phyloP scores from a whole-genome alignment of 306 rosid genomes.

The Corylus heterophylla region DNA sequence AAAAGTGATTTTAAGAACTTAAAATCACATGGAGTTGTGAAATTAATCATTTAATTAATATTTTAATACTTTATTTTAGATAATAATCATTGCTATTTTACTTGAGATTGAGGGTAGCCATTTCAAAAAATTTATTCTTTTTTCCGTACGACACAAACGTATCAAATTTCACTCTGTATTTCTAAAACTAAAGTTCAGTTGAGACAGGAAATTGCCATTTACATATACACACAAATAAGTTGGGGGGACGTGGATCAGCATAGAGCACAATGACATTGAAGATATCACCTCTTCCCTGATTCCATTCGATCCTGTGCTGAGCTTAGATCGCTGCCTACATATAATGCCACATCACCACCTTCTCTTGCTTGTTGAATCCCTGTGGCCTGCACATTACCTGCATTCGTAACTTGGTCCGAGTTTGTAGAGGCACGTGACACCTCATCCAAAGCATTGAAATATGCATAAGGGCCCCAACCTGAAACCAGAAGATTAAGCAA shows the following conservation, averaged over 20 bases:
- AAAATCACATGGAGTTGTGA: too few species aligned
- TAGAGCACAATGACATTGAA: background rate
- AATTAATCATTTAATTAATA: too few species aligned
- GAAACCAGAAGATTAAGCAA: constrained; percentile 20
- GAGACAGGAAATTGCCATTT: background rate
- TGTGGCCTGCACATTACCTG: constrained; percentile 26
- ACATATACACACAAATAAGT: background rate
- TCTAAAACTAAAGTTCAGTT: background rate
- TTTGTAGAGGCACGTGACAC: constrained; percentile 37
- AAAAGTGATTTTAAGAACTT: too few species aligned
- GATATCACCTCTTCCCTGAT: constrained; percentile 44
- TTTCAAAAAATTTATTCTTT: too few species aligned
- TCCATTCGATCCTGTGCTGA: constrained; percentile 58
- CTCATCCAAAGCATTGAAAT: constrained; percentile 67
- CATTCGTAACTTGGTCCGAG: constrained; percentile 6
- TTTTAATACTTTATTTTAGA: too few species aligned
- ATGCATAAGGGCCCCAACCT: constrained; percentile 98
- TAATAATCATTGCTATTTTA: too few species aligned
- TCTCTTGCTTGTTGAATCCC: constrained; percentile 29
- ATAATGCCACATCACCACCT: constrained; percentile 26
- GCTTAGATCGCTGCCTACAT: constrained; percentile 24
- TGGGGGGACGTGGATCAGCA: background rate
- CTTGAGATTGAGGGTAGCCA: too few species aligned
- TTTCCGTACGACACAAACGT: too few species aligned
- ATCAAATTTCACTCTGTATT: background rate